Conservation (phyloP, 2,329 filamentous ascomycete genomes). For the Penicillium sp. region DNA sequence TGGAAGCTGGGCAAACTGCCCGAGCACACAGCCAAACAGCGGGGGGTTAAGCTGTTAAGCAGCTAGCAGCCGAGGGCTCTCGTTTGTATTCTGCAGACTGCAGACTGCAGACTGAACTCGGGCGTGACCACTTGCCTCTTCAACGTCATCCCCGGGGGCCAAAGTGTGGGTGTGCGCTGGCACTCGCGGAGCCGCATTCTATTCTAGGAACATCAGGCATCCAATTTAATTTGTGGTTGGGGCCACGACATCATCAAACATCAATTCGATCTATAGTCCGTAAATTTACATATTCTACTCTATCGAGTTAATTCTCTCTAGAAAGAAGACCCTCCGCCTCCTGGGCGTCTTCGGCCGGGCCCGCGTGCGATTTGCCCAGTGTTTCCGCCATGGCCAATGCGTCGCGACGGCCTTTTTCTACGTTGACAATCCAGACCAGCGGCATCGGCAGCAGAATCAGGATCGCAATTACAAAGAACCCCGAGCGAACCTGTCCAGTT, state of each 20-base stretch:
- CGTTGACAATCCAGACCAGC: conserved; percentile 72
- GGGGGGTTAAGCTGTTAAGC: too few relatives aligned
- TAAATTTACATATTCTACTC: neutral
- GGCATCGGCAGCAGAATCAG: conserved; percentile 82
- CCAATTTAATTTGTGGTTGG: neutral
- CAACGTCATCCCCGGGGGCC: conserved; percentile 1
- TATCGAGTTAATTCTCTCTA: conserved; percentile 9
- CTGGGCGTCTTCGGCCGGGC: conserved; percentile 18
- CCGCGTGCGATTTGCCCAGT: conserved; percentile 23
- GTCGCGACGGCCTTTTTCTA: conserved; percentile 40
- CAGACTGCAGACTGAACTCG: too few relatives aligned
- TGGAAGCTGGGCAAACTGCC: neutral
- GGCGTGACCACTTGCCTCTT: neutral
- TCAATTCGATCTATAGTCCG: neutral
- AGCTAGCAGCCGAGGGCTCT: neutral
- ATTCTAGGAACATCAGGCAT: neutral
- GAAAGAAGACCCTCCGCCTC: conserved; percentile 37
- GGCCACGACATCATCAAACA: too few relatives aligned
- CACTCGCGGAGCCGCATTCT: neutral
- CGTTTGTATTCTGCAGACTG: neutral
- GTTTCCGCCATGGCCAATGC: conserved; percentile 37
- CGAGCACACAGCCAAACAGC: neutral
- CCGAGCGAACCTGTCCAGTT: conserved; percentile 73
- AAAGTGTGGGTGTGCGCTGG: neutral
- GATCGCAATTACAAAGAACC: conserved; percentile 85